These are phyloP conservation scores for Sclerotiophoma versabilis DNA, from an alignment of 2,329 filamentous ascomycete species.

Conservation along the genomic window DNA sequence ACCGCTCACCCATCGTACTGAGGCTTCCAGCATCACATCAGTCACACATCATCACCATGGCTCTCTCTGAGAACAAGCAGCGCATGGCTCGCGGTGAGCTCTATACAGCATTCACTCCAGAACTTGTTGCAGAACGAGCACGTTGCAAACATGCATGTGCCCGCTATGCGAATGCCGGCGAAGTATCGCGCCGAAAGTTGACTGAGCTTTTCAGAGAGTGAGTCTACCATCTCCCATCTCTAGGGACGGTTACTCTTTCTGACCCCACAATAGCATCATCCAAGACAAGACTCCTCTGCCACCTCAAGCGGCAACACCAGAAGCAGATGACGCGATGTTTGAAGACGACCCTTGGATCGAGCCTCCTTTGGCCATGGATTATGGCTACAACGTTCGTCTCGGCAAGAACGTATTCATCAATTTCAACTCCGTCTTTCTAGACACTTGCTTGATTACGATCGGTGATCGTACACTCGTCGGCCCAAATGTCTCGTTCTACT, in stretches of 20 bases:
- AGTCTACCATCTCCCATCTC: slow-evolving; percentile 42
- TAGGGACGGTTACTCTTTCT: slow-evolving; percentile 11
- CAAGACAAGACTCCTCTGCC: slow-evolving; percentile 70
- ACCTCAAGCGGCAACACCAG: slow-evolving; percentile 61
- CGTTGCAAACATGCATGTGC: slow-evolving; percentile 68
- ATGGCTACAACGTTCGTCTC: slow-evolving; percentile 76
- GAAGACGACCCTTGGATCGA: slow-evolving; percentile 73
- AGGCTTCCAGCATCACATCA: neutral
- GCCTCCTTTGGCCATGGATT: slow-evolving; percentile 74
- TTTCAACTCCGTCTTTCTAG: slow-evolving; percentile 76
- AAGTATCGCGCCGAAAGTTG: slow-evolving; percentile 66
- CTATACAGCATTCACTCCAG: slow-evolving; percentile 75
- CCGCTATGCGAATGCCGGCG: slow-evolving; percentile 69
- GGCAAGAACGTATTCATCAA: slow-evolving; percentile 79
- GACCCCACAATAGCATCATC: slow-evolving; percentile 61
- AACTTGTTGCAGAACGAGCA: slow-evolving; percentile 69
- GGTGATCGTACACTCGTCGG: slow-evolving; percentile 80
- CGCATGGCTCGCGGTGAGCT: slow-evolving; percentile 72
- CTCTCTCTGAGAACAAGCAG: slow-evolving; percentile 46
- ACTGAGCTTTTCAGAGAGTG: slow-evolving; percentile 77
- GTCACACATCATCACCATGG: slow-evolving; percentile 23
- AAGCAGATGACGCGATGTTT: slow-evolving; percentile 71
- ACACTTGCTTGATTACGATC: slow-evolving; percentile 76
- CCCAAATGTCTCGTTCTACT: slow-evolving; percentile 78
- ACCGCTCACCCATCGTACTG: neutral